Evolutionary conservation across 257 asterid genomes (phyloP).

Genomic region (Ajuga chamaepitys): DNA sequence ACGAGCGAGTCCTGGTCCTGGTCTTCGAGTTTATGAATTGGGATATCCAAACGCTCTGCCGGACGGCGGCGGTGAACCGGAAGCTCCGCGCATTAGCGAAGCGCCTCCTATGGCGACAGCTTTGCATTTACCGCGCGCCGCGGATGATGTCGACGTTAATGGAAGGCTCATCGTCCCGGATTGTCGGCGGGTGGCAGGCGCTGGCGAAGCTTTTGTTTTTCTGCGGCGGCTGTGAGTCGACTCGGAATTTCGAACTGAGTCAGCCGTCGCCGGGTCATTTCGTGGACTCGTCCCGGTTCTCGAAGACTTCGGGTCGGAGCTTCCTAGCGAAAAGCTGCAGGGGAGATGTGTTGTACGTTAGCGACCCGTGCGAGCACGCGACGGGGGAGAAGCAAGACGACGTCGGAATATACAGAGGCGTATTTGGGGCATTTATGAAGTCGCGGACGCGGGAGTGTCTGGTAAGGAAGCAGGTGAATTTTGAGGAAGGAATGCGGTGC

Average conservation of each 20-base stretch:
- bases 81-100: conserved; percentile 61
- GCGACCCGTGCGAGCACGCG: conserved; percentile 85
- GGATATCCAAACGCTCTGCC: conserved; percentile 62
- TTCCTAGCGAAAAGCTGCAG: conserved; percentile 51
- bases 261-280: conserved; percentile 47
- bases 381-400: conserved; percentile 26
- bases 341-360: conserved; percentile 59
- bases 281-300: conserved; percentile 52
- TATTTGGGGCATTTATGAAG: conserved; percentile 50
- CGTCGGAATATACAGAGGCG: conserved; percentile 73
- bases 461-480: conserved; percentile 40
- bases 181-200: conserved; percentile 67
- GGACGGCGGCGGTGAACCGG: conserved; percentile 38
- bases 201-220: conserved; percentile 65
- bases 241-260: conserved; percentile 33
- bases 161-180: conserved; percentile 28
- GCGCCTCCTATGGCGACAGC: conserved; percentile 67
- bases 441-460: conserved; percentile 65
- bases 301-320: conserved; percentile 84
- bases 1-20: conserved; percentile 49
- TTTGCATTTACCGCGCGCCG: conserved; percentile 62
- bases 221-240: conserved; percentile 75
- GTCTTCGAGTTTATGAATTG: conserved; percentile 51
- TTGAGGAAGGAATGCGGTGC: conserved; percentile 48
- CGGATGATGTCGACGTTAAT: conserved; percentile 37